Base-by-base conservation (phyloP, 768 basidiomycete genomes). In the Tulasnella calospora region DNA sequence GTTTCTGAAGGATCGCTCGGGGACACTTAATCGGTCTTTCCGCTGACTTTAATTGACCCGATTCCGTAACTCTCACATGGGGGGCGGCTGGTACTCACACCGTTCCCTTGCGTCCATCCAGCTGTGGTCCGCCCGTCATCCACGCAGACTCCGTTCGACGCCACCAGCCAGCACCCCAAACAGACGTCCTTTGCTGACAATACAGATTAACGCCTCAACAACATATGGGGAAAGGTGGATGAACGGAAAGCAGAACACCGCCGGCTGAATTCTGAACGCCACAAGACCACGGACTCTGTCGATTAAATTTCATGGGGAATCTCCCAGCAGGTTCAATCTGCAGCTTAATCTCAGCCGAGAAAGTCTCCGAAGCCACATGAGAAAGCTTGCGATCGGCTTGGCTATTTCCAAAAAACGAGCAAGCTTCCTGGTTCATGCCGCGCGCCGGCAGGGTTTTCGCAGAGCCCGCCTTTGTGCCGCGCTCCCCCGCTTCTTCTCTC, bases 341-440 rank as follows among this genome's bases (percentile, higher is more conserved):
- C 61, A 67, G 33, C 61, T 67, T 67, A 67, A 61, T 61, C 57
- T 61, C 57, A 61, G 57, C 57, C 57, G 12, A 67, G 13, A 35
- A 67, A 67, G 61, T 67, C 61, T 67, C 61, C 33, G 33, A 67
- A 67, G 61, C 61, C 61, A 67, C 61, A 67, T 67, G 61, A 30
- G 61, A 67, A 67, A 67, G 21, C 2, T 13, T 51, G 10, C 21
- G 23, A 51, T 51, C 51, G 51, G 13, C 51, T 51, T 67, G 61
- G 30, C 61, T 35, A 33, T 67, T 67, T 67, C n/a, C 23, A 40
- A 67, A 27, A 19, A 7, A 23, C 9, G n/a, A 15, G 1, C 44
- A 57, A 13, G 55, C n/a, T 57, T 57, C 15, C 55, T 9, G 51
- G 46, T 47, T 40, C 21, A 67, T 67, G 61, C 61, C 61, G 61